Evolutionary conservation across 225 moss, liverwort and hornwort species (phyloP).

Genomic region (Polytrichum formosum): DNA sequence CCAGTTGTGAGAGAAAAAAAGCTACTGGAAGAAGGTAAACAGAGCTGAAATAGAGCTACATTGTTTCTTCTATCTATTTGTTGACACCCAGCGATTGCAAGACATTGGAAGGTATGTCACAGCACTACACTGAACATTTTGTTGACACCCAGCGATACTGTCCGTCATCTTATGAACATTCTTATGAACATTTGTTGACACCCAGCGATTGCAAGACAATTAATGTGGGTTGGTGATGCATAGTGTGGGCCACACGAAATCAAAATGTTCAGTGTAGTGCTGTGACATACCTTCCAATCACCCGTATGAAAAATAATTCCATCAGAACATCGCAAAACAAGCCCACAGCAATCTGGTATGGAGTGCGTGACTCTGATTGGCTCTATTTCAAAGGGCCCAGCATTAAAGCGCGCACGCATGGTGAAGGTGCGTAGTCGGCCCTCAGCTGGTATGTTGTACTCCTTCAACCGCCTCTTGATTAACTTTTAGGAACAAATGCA

Average conservation of each 20-base stretch:
- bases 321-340: slow-evolving; percentile 84
- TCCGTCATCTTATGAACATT: too few relatives aligned
- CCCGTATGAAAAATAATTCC: slow-evolving; percentile 96
- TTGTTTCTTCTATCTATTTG: too few relatives aligned
- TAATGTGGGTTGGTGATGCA: too few relatives aligned
- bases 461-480: slow-evolving; percentile 86
- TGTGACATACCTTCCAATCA: slow-evolving; percentile 89
- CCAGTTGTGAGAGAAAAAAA: too few relatives aligned
- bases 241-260: neutral
- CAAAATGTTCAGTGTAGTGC: neutral
- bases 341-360: slow-evolving; percentile 96
- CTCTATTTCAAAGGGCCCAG: slow-evolving; percentile 98
- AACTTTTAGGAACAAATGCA: slow-evolving; percentile 40
- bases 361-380: slow-evolving; percentile 96
- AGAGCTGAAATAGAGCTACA: too few relatives aligned
- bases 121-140: too few relatives aligned
- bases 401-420: slow-evolving; percentile 76
- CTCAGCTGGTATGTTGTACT: slow-evolving; percentile 79
- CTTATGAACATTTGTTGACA: too few relatives aligned
- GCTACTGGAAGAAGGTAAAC: too few relatives aligned
- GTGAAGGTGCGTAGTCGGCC: slow-evolving; percentile 77
- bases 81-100: too few relatives aligned
- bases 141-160: too few relatives aligned
- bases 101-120: too few relatives aligned
- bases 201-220: too few relatives aligned